These are phyloP conservation scores for Eucalyptus erythrocorys DNA, from an alignment of 345 rosid genomes.

Conservation along the genomic window DNA sequence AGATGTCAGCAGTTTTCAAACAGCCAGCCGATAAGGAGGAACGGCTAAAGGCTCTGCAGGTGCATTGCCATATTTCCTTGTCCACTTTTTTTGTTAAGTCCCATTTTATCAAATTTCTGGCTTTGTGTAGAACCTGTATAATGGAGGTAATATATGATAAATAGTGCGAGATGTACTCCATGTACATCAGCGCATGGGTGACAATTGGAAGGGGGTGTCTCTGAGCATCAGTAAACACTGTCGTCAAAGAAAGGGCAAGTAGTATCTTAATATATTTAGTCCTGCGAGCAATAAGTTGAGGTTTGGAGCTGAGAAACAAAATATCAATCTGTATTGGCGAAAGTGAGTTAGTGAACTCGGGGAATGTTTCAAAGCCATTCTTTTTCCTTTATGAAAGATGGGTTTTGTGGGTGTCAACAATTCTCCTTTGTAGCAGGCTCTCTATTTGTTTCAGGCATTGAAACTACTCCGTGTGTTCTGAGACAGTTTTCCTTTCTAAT, in stretches of 20 bases:
- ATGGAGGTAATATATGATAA: background rate
- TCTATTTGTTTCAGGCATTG: background rate
- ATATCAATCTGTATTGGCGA: background rate
- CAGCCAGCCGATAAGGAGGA: constrained; percentile 39
- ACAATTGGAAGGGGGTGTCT: background rate
- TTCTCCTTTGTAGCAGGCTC: background rate
- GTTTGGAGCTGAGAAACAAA: background rate
- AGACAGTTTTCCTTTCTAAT: background rate
- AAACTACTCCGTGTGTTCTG: background rate
- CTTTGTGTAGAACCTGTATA: background rate
- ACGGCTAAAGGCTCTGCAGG: constrained; percentile 54
- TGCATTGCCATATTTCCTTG: background rate
- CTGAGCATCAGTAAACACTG: background rate
- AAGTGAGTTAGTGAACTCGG: background rate
- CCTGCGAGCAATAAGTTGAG: background rate
- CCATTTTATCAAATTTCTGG: background rate
- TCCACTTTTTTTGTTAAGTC: background rate
- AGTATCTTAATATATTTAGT: too few species aligned
- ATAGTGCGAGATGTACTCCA: background rate
- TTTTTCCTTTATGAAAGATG: background rate
- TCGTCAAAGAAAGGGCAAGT: background rate
- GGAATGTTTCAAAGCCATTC: background rate
- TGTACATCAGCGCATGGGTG: background rate
- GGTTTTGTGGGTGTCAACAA: background rate
- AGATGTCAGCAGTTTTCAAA: constrained; percentile 42